A percentile compares a stretch with the other conserved stretches of the same genome.
Evolutionary conservation across 805 yeast species (phyloP).

Genomic region (Starmerella tilneyi): DNA sequence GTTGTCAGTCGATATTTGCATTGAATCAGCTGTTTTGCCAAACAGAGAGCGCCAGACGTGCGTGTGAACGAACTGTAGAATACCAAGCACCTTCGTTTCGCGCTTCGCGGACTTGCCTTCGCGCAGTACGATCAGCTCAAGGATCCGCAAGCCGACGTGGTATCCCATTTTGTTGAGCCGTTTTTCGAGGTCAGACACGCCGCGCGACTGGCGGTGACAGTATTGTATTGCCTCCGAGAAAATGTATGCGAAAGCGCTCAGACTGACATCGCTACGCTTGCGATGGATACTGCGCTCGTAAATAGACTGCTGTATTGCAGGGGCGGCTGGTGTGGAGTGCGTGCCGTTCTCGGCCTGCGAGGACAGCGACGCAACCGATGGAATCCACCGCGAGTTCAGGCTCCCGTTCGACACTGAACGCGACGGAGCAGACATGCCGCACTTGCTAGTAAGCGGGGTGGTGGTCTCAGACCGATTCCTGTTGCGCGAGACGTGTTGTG

Average conservation of each 20-base stretch:
- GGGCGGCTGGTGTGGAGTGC: background rate
- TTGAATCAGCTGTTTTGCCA: slow-evolving; percentile 61
- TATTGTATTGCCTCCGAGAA: slow-evolving; percentile 62
- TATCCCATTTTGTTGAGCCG: slow-evolving; percentile 65
- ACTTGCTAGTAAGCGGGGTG: background rate
- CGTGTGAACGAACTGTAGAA: slow-evolving; percentile 61
- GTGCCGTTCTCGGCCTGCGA: slow-evolving; percentile 4
- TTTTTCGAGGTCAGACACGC: slow-evolving; percentile 52
- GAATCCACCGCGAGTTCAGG: slow-evolving; percentile 8
- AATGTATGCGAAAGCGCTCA: slow-evolving; percentile 56
- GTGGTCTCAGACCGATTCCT: no score
- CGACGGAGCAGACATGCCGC: slow-evolving; percentile 2
- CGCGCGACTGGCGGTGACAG: slow-evolving; percentile 50
- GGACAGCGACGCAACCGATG: slow-evolving; percentile 11
- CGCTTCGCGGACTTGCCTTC: slow-evolving; percentile 54
- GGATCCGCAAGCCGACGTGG: slow-evolving; percentile 58
- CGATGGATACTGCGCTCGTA: slow-evolving; percentile 63
- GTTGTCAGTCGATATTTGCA: slow-evolving; percentile 60
- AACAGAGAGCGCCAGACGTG: slow-evolving; percentile 64
- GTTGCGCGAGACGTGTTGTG: no score
- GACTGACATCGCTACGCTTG: slow-evolving; percentile 54
- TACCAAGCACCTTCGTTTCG: slow-evolving; percentile 54
- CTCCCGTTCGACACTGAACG: slow-evolving; percentile 5
- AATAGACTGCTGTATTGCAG: slow-evolving; percentile 29
- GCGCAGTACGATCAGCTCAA: slow-evolving; percentile 59